Evolutionary conservation across 371 early-diverging fungal species (phyloP), one percentile per base, ranked within the genome.

Genomic region (Mortierella sp.): DNA sequence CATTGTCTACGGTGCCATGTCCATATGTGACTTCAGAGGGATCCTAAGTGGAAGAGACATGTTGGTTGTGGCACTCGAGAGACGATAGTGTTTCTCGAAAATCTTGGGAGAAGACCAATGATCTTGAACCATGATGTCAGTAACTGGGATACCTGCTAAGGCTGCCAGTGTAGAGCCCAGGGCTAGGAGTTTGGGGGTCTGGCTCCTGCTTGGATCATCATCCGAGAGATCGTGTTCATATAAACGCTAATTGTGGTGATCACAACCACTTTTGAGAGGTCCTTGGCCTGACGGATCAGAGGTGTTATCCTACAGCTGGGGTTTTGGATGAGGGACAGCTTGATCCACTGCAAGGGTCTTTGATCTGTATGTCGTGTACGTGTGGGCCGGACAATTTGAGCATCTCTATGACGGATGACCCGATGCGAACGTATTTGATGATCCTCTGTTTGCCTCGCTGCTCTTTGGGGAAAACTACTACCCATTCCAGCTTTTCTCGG

Each of bases 41-140:
- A 52, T 52, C 34, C 53, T 8, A 34, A 52, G 1, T 17, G 30
- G 9, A 21, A 52, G 31, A 52, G 43, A 43, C 17, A 21, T 21
- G 43, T 15, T 43, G 2, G 43, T 43, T 17, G 43, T 43, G 21
- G 34, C 37, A 26, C 55, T 39, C 8, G 63, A 55, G 31, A 63
- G 47, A n/a, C 63, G 63, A 21, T 55, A 55, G 37, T 55, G 55
- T 42, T 48, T 34, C 50, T 63, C 63, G 28, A 63, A 54, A 15
- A 63, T 55, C 41, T 54, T 55, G 39, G 55, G 63, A 6, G 63
- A 63, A 5, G 56, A 55, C 55, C 63, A 63, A 46, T 63, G 53
- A 1, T 50, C 63, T 54, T 63, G 63, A 21, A 55, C 63, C 55
- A 63, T 63, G 47, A 63, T 55, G 27, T 63, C 55, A 1, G 47